Evolutionary conservation across 257 asterid genomes (phyloP).

Genomic region (Capsicum baccatum): DNA sequence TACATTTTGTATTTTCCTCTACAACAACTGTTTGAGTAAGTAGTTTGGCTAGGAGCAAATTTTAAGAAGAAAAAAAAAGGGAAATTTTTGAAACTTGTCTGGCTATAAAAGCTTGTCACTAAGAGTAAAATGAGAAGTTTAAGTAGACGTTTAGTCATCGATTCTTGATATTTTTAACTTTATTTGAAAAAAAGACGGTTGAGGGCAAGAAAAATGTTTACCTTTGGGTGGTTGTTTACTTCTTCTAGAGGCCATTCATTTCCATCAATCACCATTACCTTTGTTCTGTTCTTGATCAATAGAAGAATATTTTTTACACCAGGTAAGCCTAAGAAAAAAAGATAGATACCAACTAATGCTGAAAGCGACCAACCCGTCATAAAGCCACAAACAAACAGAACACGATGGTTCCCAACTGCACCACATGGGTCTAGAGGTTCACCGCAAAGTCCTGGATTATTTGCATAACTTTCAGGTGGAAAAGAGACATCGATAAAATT

Average conservation of each 20-base stretch:
- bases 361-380: not conserved
- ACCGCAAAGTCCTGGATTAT: not conserved
- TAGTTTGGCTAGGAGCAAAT: too few species aligned
- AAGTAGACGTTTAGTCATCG: too few species aligned
- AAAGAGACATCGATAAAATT: rapidly evolving
- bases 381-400: not conserved
- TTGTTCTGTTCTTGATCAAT: not conserved
- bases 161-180: too few species aligned
- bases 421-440: rapidly evolving
- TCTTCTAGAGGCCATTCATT: not conserved
- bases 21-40: not conserved
- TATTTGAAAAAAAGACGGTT: not conserved
- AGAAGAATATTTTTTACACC: not conserved
- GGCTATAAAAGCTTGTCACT: too few species aligned
- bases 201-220: not conserved
- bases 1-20: too few species aligned
- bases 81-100: not conserved
- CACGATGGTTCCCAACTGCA: not conserved
- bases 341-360: constrained; percentile 5
- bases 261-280: not conserved
- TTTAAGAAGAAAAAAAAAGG: too few species aligned
- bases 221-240: not conserved
- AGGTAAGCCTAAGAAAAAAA: not conserved
- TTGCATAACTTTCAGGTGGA: not conserved
- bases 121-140: too few species aligned